Evolutionary conservation across 2,329 filamentous ascomycete genomes (phyloP), one percentile per base, ranked within the genome.

Genomic region (Diaporthe longicolla): DNA sequence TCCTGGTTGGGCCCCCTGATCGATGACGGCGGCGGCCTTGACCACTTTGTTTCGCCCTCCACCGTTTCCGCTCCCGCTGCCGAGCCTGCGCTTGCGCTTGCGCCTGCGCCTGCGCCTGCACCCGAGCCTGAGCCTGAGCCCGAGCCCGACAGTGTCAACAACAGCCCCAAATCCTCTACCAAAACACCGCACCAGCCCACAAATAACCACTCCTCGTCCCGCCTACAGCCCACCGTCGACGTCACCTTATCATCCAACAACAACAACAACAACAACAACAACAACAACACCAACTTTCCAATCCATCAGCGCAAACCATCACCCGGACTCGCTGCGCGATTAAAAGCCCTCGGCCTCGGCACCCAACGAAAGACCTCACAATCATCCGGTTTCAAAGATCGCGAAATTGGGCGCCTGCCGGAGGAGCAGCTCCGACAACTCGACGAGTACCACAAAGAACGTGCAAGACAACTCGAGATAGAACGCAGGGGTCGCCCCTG

Each of bases 401-500:
- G 84, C 79, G 70, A 71, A 24, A 87, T 94, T 79, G 93, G 93
- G 77, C 91, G 93, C 75, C 90, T 95, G 71, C 88, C 93, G 78
- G 91, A 94, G 82, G 87, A 91, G 77, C 92, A 94, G 79, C 87
- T 95, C 73, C 89, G 90, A 77, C 87, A 91, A 79, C 88, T 95
- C 78, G 93, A 95, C 84, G 86, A 90, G 77, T 89, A 90, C 74
- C 91, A 93, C 80, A 88, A 89, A 77, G 88, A 90, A 74, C 86
- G 86, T 80, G 89, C 89, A 32, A 76, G 81, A 77, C 80, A 80
- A 76, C 85, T 85, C 77, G 85, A 84, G 77, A 85, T 94, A 78
- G 87, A 92, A 82, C 88, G 92, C 80, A 89, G 92, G 79, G 93
- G 93, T 80, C 90, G 91, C 80, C 89, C 92, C 78, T 95, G 93